These are phyloP conservation scores for Auriculariales sp. DNA, from an alignment of 768 basidiomycete species.

Conservation along the genomic window DNA sequence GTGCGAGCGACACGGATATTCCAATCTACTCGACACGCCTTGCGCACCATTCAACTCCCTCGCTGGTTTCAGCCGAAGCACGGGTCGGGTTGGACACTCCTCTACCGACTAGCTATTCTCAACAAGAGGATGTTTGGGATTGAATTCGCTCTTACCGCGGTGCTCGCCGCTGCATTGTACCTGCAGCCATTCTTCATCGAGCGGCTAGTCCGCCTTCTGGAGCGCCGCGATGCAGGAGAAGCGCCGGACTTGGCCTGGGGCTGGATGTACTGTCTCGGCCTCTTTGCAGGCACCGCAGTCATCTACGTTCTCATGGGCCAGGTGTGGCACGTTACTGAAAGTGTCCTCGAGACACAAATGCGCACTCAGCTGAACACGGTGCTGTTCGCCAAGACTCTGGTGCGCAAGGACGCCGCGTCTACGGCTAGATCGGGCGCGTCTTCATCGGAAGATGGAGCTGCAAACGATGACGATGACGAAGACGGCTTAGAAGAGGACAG, in stretches of 20 bases:
- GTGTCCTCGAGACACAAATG: constrained; percentile 52
- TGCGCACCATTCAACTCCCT: constrained; percentile 32
- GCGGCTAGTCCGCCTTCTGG: constrained; percentile 46
- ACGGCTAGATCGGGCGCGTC: too few species aligned
- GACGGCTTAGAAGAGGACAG: too few species aligned
- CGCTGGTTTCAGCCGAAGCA: constrained; percentile 43
- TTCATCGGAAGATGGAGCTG: constrained; percentile 15
- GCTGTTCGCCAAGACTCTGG: constrained; percentile 72
- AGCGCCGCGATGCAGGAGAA: constrained; percentile 40
- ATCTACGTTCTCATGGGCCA: constrained; percentile 44
- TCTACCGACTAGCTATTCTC: constrained; percentile 43
- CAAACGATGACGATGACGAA: constrained; percentile 32
- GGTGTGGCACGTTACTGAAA: constrained; percentile 56
- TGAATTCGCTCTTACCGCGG: constrained; percentile 35
- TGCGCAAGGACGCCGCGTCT: constrained; percentile 68
- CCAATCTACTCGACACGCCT: constrained; percentile 40
- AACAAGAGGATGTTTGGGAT: constrained; percentile 29
- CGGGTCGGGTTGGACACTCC: constrained; percentile 51
- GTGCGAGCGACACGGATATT: constrained; percentile 59
- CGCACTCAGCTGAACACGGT: constrained; percentile 71
- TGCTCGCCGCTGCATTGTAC: constrained; percentile 53
- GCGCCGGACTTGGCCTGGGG: constrained; percentile 44
- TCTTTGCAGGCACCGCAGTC: constrained; percentile 31
- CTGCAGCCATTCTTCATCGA: constrained; percentile 43
- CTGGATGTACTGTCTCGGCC: constrained; percentile 47